Conservation (phyloP, 495 filamentous ascomycete genomes). For the Durotheca rogersii region DNA sequence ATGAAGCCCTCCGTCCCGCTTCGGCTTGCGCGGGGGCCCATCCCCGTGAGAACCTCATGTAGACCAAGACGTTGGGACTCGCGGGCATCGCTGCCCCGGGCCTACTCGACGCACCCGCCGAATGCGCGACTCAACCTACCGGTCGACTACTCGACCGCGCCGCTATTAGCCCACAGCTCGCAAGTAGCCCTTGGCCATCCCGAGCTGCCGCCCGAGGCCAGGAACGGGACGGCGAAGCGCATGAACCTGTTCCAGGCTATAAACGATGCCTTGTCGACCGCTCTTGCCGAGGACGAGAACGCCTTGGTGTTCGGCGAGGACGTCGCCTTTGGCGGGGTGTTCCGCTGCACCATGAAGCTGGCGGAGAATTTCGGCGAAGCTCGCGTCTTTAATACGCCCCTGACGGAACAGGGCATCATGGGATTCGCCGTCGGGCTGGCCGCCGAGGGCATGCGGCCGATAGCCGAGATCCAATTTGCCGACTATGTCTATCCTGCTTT, state of each 20-base stretch:
- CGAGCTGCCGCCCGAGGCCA: slow-evolving; percentile 63
- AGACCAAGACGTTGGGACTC: slow-evolving; percentile 4
- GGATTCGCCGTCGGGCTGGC: slow-evolving; percentile 91
- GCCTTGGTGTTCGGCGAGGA: slow-evolving; percentile 95
- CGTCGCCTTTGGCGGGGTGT: slow-evolving; percentile 94
- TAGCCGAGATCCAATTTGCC: slow-evolving; percentile 97
- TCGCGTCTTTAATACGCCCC: slow-evolving; percentile 93
- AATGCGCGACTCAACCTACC: slow-evolving; percentile 73
- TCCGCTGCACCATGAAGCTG: slow-evolving; percentile 90
- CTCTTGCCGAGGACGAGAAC: slow-evolving; percentile 79
- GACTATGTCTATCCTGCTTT: slow-evolving; percentile 98
- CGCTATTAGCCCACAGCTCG: slow-evolving; percentile 77
- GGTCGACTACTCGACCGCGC: slow-evolving; percentile 81
- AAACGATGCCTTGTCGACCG: slow-evolving; percentile 81
- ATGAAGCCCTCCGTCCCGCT: slow-evolving; percentile 23
- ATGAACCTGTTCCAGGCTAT: slow-evolving; percentile 92
- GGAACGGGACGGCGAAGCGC: slow-evolving; percentile 69
- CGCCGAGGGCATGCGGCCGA: slow-evolving; percentile 85
- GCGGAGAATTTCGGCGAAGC: slow-evolving; percentile 82
- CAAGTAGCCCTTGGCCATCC: slow-evolving; percentile 65
- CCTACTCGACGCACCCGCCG: slow-evolving; percentile 53
- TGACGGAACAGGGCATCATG: slow-evolving; percentile 91
- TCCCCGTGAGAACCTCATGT: neutral
- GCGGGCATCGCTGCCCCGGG: slow-evolving; percentile 10
- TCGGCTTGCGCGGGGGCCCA: slow-evolving; percentile 23